Evolutionary conservation across 208 protist species (phyloP).

Genomic region (Leishmania aethiopica): DNA sequence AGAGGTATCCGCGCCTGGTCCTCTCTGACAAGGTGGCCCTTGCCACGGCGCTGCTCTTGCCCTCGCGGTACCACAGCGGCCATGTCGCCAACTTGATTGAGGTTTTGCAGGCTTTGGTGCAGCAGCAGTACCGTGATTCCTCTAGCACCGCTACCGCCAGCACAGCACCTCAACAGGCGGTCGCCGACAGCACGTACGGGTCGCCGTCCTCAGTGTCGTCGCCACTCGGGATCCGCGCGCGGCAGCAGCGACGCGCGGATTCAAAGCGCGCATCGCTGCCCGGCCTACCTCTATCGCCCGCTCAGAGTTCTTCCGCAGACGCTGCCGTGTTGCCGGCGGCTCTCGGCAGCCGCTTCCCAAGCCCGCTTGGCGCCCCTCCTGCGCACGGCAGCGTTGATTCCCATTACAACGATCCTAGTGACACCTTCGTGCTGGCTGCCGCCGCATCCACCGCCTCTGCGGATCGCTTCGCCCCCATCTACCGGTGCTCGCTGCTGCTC

Average conservation of each 20-base stretch:
- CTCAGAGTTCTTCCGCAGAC: background rate
- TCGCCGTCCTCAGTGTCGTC: background rate
- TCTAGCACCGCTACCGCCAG: background rate
- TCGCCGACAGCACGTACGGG: background rate
- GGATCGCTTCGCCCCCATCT: slow-evolving; percentile 12
- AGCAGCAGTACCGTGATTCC: slow-evolving; percentile 45
- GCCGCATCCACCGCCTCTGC: background rate
- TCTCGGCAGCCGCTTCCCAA: background rate
- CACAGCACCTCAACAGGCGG: background rate
- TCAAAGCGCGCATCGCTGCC: background rate
- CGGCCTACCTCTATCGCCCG: background rate
- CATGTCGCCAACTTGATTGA: slow-evolving; percentile 41
- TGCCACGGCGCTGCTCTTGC: slow-evolving; percentile 53
- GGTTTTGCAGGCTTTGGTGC: slow-evolving; percentile 46
- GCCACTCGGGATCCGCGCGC: background rate
- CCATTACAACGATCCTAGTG: background rate
- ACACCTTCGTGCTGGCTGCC: background rate
- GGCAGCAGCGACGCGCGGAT: slow-evolving; percentile 3
- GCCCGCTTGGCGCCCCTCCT: background rate
- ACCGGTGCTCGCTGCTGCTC: slow-evolving; percentile 58
- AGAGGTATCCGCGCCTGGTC: slow-evolving; percentile 43
- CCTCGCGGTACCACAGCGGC: slow-evolving; percentile 32
- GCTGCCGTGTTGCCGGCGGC: background rate
- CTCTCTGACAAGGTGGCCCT: slow-evolving; percentile 62
- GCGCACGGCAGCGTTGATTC: slow-evolving; percentile 1